Evolutionary conservation across 495 filamentous ascomycete species (phyloP).

Genomic region (Talaromyces nanjingensis): DNA sequence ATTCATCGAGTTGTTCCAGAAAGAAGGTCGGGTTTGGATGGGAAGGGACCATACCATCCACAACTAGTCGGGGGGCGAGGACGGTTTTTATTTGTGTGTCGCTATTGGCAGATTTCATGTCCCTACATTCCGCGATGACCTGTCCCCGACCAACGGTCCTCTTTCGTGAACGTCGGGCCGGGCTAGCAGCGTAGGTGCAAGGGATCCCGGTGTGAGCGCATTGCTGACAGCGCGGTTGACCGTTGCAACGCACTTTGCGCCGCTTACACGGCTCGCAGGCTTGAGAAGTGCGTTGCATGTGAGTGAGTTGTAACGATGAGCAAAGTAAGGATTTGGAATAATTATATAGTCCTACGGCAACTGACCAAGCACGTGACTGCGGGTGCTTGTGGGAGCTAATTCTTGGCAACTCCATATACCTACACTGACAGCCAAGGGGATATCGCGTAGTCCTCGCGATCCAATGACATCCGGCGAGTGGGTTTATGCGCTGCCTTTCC

Average conservation of each 20-base stretch:
- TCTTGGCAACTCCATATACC: too few relatives aligned
- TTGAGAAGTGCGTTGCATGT: slow-evolving; percentile 5
- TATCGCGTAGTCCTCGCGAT: too few relatives aligned
- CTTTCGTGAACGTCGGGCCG: slow-evolving; percentile 17
- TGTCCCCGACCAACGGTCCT: slow-evolving; percentile 16
- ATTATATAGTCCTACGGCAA: too few relatives aligned
- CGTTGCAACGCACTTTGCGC: slow-evolving; percentile 75
- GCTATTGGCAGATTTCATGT: not conserved
- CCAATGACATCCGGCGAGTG: too few relatives aligned
- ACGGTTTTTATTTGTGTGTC: not conserved
- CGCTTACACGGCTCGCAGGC: slow-evolving; percentile 69
- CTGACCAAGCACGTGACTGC: too few relatives aligned
- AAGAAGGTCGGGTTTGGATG: slow-evolving; percentile 15
- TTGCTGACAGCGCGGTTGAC: slow-evolving; percentile 20
- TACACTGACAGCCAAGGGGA: too few relatives aligned
- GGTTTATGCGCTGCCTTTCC: too few relatives aligned
- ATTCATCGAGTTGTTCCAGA: slow-evolving; percentile 16
- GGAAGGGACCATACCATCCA: slow-evolving; percentile 2
- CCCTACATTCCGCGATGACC: slow-evolving; percentile 17
- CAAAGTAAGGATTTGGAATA: too few relatives aligned
- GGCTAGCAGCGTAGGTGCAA: slow-evolving; percentile 20
- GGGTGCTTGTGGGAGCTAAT: too few relatives aligned
- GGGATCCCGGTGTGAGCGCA: slow-evolving; percentile 22
- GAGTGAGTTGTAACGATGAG: slow-evolving; percentile 4
- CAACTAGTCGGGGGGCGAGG: not conserved